A percentile compares a stretch with the other conserved stretches of the same genome.
Evolutionary conservation across 2,329 filamentous ascomycete species (phyloP).

Genomic region (Pestalotiopsis sp.): DNA sequence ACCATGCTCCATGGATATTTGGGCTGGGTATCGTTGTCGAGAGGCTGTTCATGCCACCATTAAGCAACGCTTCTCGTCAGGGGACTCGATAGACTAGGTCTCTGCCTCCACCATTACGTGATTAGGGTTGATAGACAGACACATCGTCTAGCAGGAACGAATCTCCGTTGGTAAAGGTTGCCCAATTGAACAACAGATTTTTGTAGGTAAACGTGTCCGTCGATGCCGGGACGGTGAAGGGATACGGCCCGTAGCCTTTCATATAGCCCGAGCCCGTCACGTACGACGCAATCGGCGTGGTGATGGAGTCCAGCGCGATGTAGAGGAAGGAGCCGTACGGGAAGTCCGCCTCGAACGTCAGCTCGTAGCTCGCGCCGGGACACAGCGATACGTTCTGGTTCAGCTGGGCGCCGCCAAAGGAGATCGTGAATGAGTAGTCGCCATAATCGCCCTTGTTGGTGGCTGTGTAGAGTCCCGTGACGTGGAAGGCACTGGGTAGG

Average conservation of each 20-base stretch:
- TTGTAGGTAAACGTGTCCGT: neutral
- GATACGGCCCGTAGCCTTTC: conserved; percentile 1
- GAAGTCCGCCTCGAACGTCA: neutral
- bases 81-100: neutral
- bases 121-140: neutral
- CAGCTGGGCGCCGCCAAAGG: neutral
- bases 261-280: neutral
- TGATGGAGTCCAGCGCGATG: neutral
- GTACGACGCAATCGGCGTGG: neutral
- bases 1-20: neutral
- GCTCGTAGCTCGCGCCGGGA: neutral
- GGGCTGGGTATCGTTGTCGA: neutral
- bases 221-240: neutral
- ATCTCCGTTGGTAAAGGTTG: neutral
- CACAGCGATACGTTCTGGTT: neutral
- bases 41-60: neutral
- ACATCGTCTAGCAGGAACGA: neutral
- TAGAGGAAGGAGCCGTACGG: neutral
- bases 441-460: neutral
- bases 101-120: neutral
- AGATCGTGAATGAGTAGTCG: neutral
- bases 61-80: neutral
- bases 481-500: neutral
- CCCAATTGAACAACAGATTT: neutral
- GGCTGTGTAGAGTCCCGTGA: neutral